phyloP scores from a whole-genome alignment of 2,329 filamentous ascomycete species.

The Kalmusia sp. region DNA sequence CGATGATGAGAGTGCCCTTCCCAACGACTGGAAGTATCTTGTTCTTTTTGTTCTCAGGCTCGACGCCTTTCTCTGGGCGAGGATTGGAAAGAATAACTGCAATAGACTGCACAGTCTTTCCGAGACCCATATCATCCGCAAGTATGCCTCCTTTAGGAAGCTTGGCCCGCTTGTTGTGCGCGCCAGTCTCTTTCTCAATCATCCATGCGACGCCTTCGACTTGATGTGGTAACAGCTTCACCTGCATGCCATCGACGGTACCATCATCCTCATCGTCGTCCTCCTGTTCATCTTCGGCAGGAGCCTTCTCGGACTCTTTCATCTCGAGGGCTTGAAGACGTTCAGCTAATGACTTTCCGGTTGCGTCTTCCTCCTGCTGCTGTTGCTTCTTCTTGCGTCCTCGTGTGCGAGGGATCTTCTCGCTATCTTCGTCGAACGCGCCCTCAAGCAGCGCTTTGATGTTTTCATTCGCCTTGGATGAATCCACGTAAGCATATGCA shows the following conservation, averaged over 20 bases:
- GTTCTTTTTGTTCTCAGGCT: constrained; percentile 61
- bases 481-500: constrained; percentile 70
- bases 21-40: constrained; percentile 73
- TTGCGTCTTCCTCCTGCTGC: constrained; percentile 43
- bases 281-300: constrained; percentile 55
- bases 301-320: constrained; percentile 55
- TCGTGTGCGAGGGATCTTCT: constrained; percentile 57
- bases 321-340: constrained; percentile 54
- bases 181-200: constrained; percentile 87
- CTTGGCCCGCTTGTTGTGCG: constrained; percentile 77
- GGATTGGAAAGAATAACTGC: constrained; percentile 85
- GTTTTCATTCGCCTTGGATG: constrained; percentile 74
- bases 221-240: constrained; percentile 91
- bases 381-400: constrained; percentile 53
- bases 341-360: constrained; percentile 48
- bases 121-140: constrained; percentile 96
- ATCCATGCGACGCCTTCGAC: constrained; percentile 96
- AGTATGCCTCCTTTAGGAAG: constrained; percentile 93
- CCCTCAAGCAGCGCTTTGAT: constrained; percentile 84
- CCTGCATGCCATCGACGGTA: constrained; percentile 79
- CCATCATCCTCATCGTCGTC: constrained; percentile 63
- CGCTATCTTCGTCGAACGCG: constrained; percentile 76
- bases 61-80: constrained; percentile 63
- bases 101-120: constrained; percentile 95
- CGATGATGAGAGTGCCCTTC: constrained; percentile 88